Percentiles rank a stretch among this genome's conserved stretches.
Conservation (phyloP, 495 filamentous ascomycete genomes). For the Aspergillus leporis region DNA sequence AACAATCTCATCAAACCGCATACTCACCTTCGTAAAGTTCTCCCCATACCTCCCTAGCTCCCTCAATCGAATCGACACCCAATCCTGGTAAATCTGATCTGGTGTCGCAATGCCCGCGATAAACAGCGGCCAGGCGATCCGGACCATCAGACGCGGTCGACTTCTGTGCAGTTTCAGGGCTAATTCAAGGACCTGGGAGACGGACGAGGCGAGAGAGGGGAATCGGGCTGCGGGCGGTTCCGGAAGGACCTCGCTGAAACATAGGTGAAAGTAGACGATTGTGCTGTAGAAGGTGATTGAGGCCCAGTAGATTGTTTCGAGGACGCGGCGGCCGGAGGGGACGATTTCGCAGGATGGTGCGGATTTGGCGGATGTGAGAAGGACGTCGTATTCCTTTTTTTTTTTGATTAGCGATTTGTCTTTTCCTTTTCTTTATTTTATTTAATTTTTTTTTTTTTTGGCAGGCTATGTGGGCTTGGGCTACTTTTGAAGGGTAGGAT, state of each 20-base stretch:
- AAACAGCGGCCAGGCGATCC: constrained; percentile 35
- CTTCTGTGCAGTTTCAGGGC: constrained; percentile 32
- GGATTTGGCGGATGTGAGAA: constrained; percentile 24
- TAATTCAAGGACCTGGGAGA: constrained; percentile 29
- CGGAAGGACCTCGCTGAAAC: constrained; percentile 21
- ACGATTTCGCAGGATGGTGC: constrained; percentile 26
- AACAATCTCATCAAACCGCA: constrained; percentile 31
- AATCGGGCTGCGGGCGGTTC: too few species aligned
- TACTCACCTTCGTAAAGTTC: constrained; percentile 25
- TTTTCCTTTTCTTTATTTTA: too few species aligned
- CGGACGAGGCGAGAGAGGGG: constrained; percentile 19
- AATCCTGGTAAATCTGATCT: constrained; percentile 35
- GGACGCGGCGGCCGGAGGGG: constrained; percentile 24
- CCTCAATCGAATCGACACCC: constrained; percentile 35
- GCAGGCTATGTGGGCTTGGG: background rate
- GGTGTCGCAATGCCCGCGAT: constrained; percentile 34
- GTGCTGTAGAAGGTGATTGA: constrained; percentile 33
- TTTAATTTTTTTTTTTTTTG: background rate
- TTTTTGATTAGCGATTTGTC: background rate
- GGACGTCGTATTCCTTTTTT: constrained; percentile 30
- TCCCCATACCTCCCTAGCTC: constrained; percentile 34
- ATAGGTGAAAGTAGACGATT: constrained; percentile 32
- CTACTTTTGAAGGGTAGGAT: background rate
- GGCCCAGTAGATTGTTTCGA: constrained; percentile 36
- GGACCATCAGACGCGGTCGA: constrained; percentile 28